These are phyloP conservation scores for Coemansia sp. DNA, from an alignment of 192 early-diverging fungal species.

Conservation along the genomic window DNA sequence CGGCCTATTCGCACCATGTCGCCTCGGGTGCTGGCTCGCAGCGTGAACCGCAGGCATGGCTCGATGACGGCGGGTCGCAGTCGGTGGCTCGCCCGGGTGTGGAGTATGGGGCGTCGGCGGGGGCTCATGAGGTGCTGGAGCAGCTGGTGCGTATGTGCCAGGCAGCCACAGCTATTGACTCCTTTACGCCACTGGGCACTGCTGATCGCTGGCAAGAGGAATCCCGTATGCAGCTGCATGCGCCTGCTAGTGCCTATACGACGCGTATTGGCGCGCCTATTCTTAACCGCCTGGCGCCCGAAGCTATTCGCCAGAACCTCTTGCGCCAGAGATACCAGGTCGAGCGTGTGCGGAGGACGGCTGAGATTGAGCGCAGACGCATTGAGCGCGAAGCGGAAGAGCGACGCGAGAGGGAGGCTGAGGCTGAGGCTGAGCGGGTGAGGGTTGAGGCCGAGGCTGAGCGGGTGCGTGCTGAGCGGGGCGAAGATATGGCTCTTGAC, in stretches of 20 bases:
- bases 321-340: constrained; percentile 42
- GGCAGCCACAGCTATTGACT: constrained; percentile 59
- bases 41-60: constrained; percentile 2
- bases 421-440: constrained; percentile 30
- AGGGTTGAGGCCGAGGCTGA: constrained; percentile 4
- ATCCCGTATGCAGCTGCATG: constrained; percentile 75
- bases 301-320: constrained; percentile 63
- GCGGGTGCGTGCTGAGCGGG: not conserved
- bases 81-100: not conserved
- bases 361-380: constrained; percentile 34
- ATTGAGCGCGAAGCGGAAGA: constrained; percentile 55
- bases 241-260: constrained; percentile 59
- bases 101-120: constrained; percentile 9
- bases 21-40: constrained; percentile 24
- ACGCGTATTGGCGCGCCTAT: constrained; percentile 60
- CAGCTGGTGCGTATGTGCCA: constrained; percentile 34
- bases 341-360: constrained; percentile 35
- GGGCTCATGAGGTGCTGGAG: constrained; percentile 17
- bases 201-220: constrained; percentile 87
- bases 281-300: constrained; percentile 71
- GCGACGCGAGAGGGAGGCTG: constrained; percentile 57
- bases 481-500: constrained; percentile 6
- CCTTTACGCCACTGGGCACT: constrained; percentile 67
- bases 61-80: not conserved
- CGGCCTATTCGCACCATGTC: constrained; percentile 26